Evolutionary conservation across 805 yeast species (phyloP), one percentile per base, ranked within the genome.

Genomic region (Zygoascus tannicola): DNA sequence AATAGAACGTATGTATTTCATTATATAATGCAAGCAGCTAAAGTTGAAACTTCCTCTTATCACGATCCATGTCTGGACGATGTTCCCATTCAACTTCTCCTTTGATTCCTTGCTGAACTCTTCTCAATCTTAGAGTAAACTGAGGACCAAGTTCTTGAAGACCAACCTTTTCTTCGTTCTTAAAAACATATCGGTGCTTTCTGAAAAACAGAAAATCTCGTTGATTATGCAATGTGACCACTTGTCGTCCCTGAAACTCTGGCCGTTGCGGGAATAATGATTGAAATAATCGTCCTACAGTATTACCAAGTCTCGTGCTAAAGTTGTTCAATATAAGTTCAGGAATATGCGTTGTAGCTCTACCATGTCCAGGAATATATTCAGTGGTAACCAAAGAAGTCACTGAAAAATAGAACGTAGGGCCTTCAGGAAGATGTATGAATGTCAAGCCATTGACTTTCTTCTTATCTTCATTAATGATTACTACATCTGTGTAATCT

Each of bases 61-160:
- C 97, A 57, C 82, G 81, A 63, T 92, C 97, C 97, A 92, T 88
- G 52, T 85, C 94, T 3, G 96, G 81, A 54, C 85, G 77, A 66
- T 87, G 95, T 64, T 92, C 97, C 97, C 97, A 90, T 57, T 86
- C 96, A 22, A 84, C 72, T 57, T 90, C 97, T 53, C 86, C 94
- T 58, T 80, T 80, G 56, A 92, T 74, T 43, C 97, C 98, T 66
- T 79, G 82, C 63, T 90, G 97, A 46, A 92, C 69, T 57, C 97
- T 74, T 63, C 95, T 77, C 53, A 92, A 67, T 59, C 83, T 81
- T 60, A 92, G 66, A 1, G 98, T 92, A 63, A 92, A 92, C 63
- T 88, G 97, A 1, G 98, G 98, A 0, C 98, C 98, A 36, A 92
- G 68, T 59, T 92, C 98, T 58, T 92, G 98, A 41, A 92, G 67